These are phyloP conservation scores for Trichoderma hamatum DNA, from an alignment of 2,329 filamentous ascomycete species.

Conservation along the genomic window DNA sequence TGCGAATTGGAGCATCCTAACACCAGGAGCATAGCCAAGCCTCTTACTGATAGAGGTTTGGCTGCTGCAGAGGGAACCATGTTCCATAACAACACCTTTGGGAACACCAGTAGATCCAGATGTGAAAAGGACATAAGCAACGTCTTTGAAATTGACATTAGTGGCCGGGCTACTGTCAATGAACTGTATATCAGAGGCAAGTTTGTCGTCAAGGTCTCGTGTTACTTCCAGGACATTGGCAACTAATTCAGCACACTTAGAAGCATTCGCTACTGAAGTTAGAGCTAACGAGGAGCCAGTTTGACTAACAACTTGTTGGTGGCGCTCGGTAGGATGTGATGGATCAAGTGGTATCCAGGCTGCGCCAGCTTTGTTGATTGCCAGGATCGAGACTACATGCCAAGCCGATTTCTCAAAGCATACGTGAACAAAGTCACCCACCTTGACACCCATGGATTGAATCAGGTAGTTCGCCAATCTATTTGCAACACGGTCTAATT, in stretches of 20 bases:
- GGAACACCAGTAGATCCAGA: constrained; percentile 31
- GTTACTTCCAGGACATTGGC: not conserved
- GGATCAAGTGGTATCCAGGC: constrained; percentile 24
- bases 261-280: not conserved
- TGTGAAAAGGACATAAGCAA: constrained; percentile 31
- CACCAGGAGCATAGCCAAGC: constrained; percentile 14
- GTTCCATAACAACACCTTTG: constrained; percentile 31
- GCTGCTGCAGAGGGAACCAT: constrained; percentile 25
- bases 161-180: constrained; percentile 31
- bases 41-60: constrained; percentile 5
- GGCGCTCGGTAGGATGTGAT: constrained; percentile 21
- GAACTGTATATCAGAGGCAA: constrained; percentile 44
- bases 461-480: constrained; percentile 4
- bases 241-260: constrained; percentile 9
- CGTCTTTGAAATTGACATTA: not conserved
- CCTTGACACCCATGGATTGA: not conserved
- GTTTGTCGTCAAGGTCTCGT: not conserved
- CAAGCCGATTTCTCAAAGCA: constrained; percentile 25
- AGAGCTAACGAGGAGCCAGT: constrained; percentile 24
- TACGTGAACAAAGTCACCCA: constrained; percentile 19
- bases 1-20: constrained; percentile 26
- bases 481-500: constrained; percentile 6
- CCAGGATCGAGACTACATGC: constrained; percentile 16
- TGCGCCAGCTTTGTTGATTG: constrained; percentile 25
- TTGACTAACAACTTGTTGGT: constrained; percentile 26